Evolutionary conservation across 225 moss, liverwort and hornwort species (phyloP).

Genomic region (Antitrichia curtipendula): DNA sequence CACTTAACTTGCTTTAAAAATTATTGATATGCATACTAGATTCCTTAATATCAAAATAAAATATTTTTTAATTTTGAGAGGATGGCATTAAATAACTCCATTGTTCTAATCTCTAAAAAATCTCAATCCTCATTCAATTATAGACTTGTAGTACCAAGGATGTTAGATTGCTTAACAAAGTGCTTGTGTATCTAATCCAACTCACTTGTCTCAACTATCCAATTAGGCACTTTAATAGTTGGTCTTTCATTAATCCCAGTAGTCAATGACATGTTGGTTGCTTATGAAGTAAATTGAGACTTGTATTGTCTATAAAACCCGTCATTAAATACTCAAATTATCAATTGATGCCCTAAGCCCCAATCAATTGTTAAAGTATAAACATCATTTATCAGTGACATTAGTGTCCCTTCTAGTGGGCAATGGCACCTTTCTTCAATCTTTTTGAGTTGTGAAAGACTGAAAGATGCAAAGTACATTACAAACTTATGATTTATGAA

Average conservation of each 20-base stretch:
- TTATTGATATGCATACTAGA: neutral
- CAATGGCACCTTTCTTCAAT: fast-evolving
- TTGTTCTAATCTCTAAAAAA: neutral
- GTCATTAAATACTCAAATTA: no score
- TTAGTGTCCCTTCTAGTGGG: neutral
- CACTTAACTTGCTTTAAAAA: neutral
- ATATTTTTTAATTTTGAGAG: neutral
- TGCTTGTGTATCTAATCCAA: neutral
- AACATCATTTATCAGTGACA: fast-evolving
- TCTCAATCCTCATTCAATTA: neutral
- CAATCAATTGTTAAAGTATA: neutral
- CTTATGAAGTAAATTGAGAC: neutral
- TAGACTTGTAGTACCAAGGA: neutral
- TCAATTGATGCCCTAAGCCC: neutral
- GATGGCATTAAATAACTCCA: neutral
- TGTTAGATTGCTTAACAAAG: fast-evolving
- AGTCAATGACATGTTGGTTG: neutral
- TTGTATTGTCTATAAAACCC: neutral
- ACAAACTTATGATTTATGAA: neutral
- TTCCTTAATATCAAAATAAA: neutral
- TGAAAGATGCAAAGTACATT: neutral
- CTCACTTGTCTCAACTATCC: neutral
- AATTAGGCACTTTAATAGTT: neutral
- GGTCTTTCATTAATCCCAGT: neutral
- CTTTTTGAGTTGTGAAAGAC: neutral